Evolutionary conservation across 306 rosid genomes (phyloP).

Genomic region (Cicer judaicum): DNA sequence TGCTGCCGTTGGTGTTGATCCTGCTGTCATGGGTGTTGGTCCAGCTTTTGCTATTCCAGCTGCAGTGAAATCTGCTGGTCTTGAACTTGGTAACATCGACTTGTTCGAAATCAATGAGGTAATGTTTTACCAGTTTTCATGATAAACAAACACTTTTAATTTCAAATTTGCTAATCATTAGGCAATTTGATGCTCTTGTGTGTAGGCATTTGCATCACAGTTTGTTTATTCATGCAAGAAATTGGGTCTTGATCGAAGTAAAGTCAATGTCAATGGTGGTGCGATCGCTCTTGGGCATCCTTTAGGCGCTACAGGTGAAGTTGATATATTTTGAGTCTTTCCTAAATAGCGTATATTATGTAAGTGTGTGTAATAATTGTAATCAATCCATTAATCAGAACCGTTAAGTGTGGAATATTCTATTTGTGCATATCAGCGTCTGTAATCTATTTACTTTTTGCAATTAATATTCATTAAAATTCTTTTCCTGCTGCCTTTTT

Average conservation of each 20-base stretch:
- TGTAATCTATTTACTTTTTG: too few species aligned
- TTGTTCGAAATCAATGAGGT: constrained; percentile 93
- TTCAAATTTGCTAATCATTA: constrained; percentile 27
- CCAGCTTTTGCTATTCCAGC: constrained; percentile 93
- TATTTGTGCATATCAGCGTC: too few species aligned
- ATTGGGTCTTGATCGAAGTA: constrained; percentile 74
- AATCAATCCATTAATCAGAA: too few species aligned
- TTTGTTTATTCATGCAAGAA: constrained; percentile 79
- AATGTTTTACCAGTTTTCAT: constrained; percentile 12
- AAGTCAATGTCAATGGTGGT: constrained; percentile 91
- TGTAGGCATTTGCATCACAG: constrained; percentile 96
- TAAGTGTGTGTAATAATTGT: too few species aligned
- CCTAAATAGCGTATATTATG: too few species aligned
- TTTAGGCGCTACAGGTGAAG: constrained; percentile 82
- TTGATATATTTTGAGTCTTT: background rate
- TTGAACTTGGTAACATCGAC: constrained; percentile 67
- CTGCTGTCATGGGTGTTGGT: constrained; percentile 91
- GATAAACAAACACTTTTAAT: background rate
- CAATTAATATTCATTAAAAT: too few species aligned
- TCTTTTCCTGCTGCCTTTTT: constrained; percentile 15
- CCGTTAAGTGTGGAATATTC: too few species aligned
- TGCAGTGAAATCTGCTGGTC: constrained; percentile 92
- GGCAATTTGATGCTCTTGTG: constrained; percentile 31
- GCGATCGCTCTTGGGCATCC: constrained; percentile 98
- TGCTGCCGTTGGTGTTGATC: constrained; percentile 93